Conservation (phyloP, 73 alveolate genomes). For the Paraurostyla sp. region DNA sequence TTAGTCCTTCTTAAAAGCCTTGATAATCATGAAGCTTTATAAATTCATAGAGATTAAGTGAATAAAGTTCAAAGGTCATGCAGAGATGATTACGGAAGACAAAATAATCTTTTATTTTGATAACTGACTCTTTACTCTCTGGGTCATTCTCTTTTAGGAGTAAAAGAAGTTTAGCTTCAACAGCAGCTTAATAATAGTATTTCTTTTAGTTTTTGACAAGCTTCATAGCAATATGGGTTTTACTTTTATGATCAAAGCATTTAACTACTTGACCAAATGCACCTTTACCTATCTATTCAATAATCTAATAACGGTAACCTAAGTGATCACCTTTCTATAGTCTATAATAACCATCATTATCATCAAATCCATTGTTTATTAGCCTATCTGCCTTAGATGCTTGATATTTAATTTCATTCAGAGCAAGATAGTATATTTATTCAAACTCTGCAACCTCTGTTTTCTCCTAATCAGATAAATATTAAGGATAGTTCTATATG, state of each 20-base stretch:
- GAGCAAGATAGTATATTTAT: slow-evolving; percentile 38
- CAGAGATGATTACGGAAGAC: slow-evolving; percentile 83
- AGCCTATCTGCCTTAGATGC: slow-evolving; percentile 54
- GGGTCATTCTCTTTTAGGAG: slow-evolving; percentile 80
- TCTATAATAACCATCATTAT: slow-evolving; percentile 84
- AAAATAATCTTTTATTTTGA: slow-evolving; percentile 80
- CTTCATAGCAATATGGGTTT: slow-evolving; percentile 88
- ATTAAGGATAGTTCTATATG: background rate
- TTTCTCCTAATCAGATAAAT: slow-evolving; percentile 54
- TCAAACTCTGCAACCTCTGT: slow-evolving; percentile 63
- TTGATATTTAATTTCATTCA: slow-evolving; percentile 5
- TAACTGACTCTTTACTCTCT: slow-evolving; percentile 71
- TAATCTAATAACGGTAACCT: slow-evolving; percentile 84
- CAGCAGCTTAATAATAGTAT: slow-evolving; percentile 82
- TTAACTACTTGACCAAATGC: slow-evolving; percentile 91
- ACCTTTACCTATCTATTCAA: slow-evolving; percentile 89
- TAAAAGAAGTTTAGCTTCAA: slow-evolving; percentile 83
- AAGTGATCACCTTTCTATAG: slow-evolving; percentile 83
- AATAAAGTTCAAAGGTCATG: slow-evolving; percentile 71
- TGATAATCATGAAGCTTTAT: slow-evolving; percentile 84
- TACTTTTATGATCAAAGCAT: slow-evolving; percentile 90
- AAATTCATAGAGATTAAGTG: slow-evolving; percentile 91
- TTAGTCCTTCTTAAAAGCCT: slow-evolving; percentile 88
- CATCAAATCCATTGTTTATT: slow-evolving; percentile 74
- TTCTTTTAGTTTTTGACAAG: slow-evolving; percentile 79